Conservation (phyloP, 768 basidiomycete species). For the Rhizopogon vinicolor region DNA sequence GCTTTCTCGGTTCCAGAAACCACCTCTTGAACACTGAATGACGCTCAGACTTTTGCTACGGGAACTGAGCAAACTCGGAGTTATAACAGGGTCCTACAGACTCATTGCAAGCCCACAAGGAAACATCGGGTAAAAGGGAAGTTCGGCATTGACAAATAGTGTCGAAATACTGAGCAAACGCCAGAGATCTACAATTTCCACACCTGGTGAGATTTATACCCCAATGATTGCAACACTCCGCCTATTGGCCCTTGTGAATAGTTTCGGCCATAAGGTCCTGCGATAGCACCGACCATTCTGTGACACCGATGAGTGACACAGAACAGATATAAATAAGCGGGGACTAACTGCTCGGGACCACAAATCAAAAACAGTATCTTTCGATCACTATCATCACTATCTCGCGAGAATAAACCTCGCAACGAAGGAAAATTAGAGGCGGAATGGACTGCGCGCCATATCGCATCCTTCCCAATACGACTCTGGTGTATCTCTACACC, state of each 20-base stretch:
- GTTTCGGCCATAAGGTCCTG: slow-evolving; percentile 74
- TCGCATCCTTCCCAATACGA: slow-evolving; percentile 46
- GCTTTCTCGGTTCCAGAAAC: no score
- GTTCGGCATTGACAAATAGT: neutral
- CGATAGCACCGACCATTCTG: slow-evolving; percentile 73
- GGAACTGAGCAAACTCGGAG: no score
- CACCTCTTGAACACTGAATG: no score
- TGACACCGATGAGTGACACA: neutral
- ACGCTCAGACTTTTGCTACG: no score
- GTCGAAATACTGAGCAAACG: neutral
- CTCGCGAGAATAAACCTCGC: slow-evolving; percentile 16
- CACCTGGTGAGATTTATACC: slow-evolving; percentile 58
- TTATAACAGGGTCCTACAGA: no score
- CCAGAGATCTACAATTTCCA: slow-evolving; percentile 49
- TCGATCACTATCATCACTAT: slow-evolving; percentile 22
- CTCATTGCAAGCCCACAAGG: no score
- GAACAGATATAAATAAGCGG: neutral
- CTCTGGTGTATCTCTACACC: slow-evolving; percentile 35
- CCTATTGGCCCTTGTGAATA: slow-evolving; percentile 70
- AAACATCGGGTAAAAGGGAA: no score
- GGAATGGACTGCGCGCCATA: slow-evolving; percentile 39
- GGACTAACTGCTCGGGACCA: slow-evolving; percentile 75
- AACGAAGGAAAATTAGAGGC: slow-evolving; percentile 26
- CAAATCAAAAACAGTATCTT: slow-evolving; percentile 69
- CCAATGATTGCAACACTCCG: slow-evolving; percentile 62